phyloP scores from a whole-genome alignment of 1,139 yeast species.

The Suhomyces choctaworum region DNA sequence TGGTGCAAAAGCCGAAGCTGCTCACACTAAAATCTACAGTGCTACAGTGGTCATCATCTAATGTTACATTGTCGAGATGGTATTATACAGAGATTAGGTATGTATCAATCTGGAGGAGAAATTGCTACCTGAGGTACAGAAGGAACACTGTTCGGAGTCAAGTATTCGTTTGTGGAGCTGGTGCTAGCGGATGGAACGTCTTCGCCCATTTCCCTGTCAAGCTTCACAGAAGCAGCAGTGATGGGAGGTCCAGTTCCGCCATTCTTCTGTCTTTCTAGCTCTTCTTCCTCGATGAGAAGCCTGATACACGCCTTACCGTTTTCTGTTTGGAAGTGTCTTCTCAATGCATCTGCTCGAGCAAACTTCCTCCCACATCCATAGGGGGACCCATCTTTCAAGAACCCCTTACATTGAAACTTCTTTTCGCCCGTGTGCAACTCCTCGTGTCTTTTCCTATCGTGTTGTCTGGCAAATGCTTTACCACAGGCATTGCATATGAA shows the following conservation, averaged over 20 bases:
- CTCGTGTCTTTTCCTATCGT: constrained; percentile 91
- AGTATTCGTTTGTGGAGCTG: constrained; percentile 11
- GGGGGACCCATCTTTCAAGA: constrained; percentile 56
- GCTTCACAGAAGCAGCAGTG: constrained; percentile 11
- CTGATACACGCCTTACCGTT: constrained; percentile 85
- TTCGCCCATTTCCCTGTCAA: constrained; percentile 6
- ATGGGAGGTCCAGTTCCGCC: constrained; percentile 13
- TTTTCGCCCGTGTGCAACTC: constrained; percentile 91
- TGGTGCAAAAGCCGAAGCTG: too few species aligned
- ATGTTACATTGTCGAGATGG: too few species aligned
- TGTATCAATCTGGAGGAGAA: constrained; percentile 36
- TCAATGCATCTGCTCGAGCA: constrained; percentile 93
- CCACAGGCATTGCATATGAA: constrained; percentile 84
- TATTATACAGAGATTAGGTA: too few species aligned
- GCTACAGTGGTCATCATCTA: too few species aligned
- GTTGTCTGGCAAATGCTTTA: constrained; percentile 94
- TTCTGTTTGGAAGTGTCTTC: constrained; percentile 93
- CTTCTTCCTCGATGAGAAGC: constrained; percentile 70
- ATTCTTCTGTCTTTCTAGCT: constrained; percentile 26
- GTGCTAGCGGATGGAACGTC: constrained; percentile 5
- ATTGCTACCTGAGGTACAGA: constrained; percentile 41
- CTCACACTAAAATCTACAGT: too few species aligned
- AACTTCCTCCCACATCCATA: constrained; percentile 96
- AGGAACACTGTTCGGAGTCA: constrained; percentile 25
- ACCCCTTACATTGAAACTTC: constrained; percentile 80